These are phyloP conservation scores for Phtheirospermum japonicum DNA, from an alignment of 257 asterid genomes.

Conservation along the genomic window DNA sequence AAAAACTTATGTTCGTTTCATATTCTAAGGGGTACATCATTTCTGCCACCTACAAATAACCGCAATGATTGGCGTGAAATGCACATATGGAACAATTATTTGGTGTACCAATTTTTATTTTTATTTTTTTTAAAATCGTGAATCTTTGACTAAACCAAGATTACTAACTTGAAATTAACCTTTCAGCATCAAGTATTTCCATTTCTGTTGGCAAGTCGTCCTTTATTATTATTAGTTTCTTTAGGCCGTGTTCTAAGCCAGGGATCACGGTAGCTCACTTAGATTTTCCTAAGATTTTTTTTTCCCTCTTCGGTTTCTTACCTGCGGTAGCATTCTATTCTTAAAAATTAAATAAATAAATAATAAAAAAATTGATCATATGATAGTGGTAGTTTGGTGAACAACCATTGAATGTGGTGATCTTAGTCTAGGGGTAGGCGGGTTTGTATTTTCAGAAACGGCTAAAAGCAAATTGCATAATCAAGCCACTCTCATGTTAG, in stretches of 20 bases:
- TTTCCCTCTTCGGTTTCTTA: too few species aligned
- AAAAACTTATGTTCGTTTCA: too few species aligned
- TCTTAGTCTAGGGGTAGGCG: too few species aligned
- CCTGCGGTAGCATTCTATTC: too few species aligned
- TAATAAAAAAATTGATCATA: too few species aligned
- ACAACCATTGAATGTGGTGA: too few species aligned
- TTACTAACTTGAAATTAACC: not conserved
- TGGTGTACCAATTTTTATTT: not conserved
- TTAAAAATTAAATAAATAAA: too few species aligned
- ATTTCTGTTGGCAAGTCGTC: not conserved
- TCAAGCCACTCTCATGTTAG: too few species aligned
- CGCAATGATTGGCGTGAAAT: not conserved
- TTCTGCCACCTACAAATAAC: not conserved
- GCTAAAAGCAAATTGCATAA: too few species aligned
- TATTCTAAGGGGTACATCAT: not conserved
- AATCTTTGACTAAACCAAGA: not conserved
- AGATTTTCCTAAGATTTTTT: not conserved
- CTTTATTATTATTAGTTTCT: not conserved
- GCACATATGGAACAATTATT: not conserved
- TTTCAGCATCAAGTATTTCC: not conserved
- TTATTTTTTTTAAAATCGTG: too few species aligned
- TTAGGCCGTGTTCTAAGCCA: conserved; percentile 28
- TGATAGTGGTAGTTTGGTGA: too few species aligned
- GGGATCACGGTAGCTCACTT: conserved; percentile 23
- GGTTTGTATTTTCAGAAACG: too few species aligned